Evolutionary conservation across 1,284 basidiomycete genomes (phyloP).

Genomic region (Ustilago shanxiensis): DNA sequence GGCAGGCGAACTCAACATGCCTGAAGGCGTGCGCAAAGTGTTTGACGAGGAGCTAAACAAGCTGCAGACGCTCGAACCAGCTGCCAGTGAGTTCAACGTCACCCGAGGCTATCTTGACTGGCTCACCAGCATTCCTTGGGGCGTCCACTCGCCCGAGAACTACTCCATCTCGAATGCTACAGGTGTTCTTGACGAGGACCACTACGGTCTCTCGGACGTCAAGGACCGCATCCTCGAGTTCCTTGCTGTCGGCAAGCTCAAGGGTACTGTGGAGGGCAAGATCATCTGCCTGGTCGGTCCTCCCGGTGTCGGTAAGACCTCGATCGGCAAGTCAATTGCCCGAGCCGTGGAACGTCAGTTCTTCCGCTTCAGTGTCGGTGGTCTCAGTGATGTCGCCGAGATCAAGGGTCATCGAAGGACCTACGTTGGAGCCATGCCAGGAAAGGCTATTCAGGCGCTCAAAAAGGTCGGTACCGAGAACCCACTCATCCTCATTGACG

Average conservation of each 20-base stretch:
- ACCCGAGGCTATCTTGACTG: conserved; percentile 74
- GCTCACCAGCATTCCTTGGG: conserved; percentile 91
- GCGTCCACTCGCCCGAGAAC: conserved; percentile 92
- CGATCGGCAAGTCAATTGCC: conserved; percentile 87
- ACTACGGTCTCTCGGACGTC: conserved; percentile 92
- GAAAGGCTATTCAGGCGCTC: conserved; percentile 96
- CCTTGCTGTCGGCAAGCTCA: conserved; percentile 94
- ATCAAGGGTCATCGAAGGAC: conserved; percentile 98
- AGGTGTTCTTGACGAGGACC: conserved; percentile 91
- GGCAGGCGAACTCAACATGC: conserved; percentile 89
- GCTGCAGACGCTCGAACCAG: conserved; percentile 86
- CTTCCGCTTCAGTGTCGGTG: conserved; percentile 97
- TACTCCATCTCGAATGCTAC: conserved; percentile 88
- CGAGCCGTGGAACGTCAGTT: conserved; percentile 87
- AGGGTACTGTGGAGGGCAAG: conserved; percentile 97
- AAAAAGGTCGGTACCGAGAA: conserved; percentile 98
- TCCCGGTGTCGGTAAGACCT: conserved; percentile 96
- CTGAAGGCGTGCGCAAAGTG: conserved; percentile 88
- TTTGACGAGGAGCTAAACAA: conserved; percentile 97
- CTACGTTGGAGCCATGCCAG: conserved; percentile 90
- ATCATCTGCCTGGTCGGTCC: conserved; percentile 97
- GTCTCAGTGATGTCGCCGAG: conserved; percentile 96
- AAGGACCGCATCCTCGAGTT: conserved; percentile 98
- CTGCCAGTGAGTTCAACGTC: conserved; percentile 88
- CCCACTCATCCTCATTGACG: conserved; percentile 90